Evolutionary conservation across 2,329 filamentous ascomycete species (phyloP), one percentile per base, ranked within the genome.

Genomic region (Colletotrichum tamarilloi): DNA sequence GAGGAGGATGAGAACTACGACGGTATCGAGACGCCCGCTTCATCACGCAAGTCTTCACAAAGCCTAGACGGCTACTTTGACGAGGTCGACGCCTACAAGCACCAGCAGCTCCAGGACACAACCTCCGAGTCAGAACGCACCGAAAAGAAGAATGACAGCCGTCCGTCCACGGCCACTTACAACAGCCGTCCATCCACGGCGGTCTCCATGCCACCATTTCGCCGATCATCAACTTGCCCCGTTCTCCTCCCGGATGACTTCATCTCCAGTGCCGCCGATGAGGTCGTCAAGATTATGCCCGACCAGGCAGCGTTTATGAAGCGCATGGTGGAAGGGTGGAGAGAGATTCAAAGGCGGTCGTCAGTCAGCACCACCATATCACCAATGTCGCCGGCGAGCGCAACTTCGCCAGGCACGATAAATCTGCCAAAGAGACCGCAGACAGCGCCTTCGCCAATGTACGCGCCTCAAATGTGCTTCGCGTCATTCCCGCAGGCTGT

Each of bases 251-350:
- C 60, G 5, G 66, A 62, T 16, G 70, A 70, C 16, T 70, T 73
- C 19, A 35, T 73, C 5, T 64, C 67, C 19, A 69, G 70, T 60
- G 67, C 70, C 22, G 70, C 70, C 35, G 70, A 73, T 16, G 70
- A 73, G 42, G 70, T 73, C 4, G 70, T 73, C 1, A 73, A 56
- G 67, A 64, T 73, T n/a, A 73, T 73, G 70, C 70, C 70, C 22
- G 66, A 65, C 9, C 70, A 73, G 70, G 70, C 70, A 12, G 70
- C 62, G 8, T 73, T 70, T 11, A 73, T 73, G 70, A 73, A 70
- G 59, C 60, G 56, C 42, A 69, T 73, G 70, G 67, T 73, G 22
- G 70, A 64, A 32, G 70, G 70, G 14, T 73, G 70, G 70, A 56
- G 60, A 26, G 70, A 70, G 60, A 73, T 73, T 53, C 66, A 73